phyloP scores from a whole-genome alignment of 768 basidiomycete genomes.

The Boletus tomentosulus region DNA sequence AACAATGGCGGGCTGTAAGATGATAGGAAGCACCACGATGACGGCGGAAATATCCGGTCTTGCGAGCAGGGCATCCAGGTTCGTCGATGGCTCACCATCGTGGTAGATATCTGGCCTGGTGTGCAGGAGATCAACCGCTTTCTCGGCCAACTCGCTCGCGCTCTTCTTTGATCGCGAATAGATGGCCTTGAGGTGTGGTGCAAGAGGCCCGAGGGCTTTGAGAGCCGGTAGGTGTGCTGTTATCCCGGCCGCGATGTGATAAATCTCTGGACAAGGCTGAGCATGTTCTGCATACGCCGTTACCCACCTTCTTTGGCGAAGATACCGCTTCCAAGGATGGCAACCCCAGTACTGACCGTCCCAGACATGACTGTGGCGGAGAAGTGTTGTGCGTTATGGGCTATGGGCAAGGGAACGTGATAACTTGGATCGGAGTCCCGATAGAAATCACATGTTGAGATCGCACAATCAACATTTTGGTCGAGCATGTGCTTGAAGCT shows the following conservation, averaged over 20 bases:
- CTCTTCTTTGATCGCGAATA: constrained; percentile 76
- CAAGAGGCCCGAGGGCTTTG: constrained; percentile 43
- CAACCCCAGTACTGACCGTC: constrained; percentile 46
- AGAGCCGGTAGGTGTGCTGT: constrained; percentile 80
- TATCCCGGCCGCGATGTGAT: constrained; percentile 10
- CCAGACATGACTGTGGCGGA: constrained; percentile 28
- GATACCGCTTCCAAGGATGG: constrained; percentile 78
- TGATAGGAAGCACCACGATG: constrained; percentile 75
- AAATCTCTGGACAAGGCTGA: constrained; percentile 9
- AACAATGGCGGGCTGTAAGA: constrained; percentile 65
- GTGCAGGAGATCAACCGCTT: constrained; percentile 40
- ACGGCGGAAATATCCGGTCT: constrained; percentile 70
- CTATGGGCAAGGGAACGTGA: neutral
- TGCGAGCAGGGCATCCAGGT: constrained; percentile 61
- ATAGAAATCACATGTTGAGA: no score
- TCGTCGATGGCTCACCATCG: constrained; percentile 42
- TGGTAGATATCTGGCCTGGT: constrained; percentile 49
- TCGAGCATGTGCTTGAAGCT: no score
- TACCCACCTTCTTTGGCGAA: constrained; percentile 69
- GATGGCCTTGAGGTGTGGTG: constrained; percentile 56
- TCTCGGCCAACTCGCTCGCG: constrained; percentile 47
- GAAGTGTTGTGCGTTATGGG: neutral
- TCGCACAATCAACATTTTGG: no score
- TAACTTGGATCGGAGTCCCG: no score
- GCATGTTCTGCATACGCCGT: no score